Evolutionary conservation across 83 land plant species (phyloP), one percentile per base, ranked within the genome.

Genomic region (Picea abies): DNA sequence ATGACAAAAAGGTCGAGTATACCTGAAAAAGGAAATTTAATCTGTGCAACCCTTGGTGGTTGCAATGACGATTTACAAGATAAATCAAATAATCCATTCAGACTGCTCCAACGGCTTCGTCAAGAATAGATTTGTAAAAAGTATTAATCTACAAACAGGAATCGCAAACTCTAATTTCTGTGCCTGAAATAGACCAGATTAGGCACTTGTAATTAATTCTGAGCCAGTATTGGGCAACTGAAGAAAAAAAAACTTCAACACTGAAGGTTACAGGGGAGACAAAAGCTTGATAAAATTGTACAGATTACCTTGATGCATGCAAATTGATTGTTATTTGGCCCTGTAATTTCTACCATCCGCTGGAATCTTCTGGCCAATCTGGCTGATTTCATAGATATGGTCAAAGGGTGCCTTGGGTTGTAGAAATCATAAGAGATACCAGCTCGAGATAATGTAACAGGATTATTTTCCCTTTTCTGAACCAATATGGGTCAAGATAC

Each of bases 161-260:
- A 35, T 56, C 60, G 4, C 16, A 56, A 56, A 14, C 15, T 56
- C 16, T 68, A 29, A n/a, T 41, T 73, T 20, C 1, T 73, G 60
- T 47, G 78, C 78, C 77, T 73, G 77, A 73, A 73, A 73, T 10
- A 73, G 37, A 73, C n/a, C 47, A 44, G 23, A 73, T 44, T 73
- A 73, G 26, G 58, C 10, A 9, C 77, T 73, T 73, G 12, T 9
- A 20, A 32, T 11, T 73, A 20, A 32, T 11, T 44, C 77, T 44
- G 77, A 44, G 22, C 25, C 76, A 5, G 8, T 19, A 73, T 44
- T 41, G 56, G 16, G 20, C 25, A 9, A 73, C 73, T 1, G 3
- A 52, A 52, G 2, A 8, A 9, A 9, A 52, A 1, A 52, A 52
- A 11, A 11, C 56, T 52, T 17, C 26, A 73, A 44, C 56, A 73